Conservation (phyloP, 2,329 filamentous ascomycete genomes). For the Magnaporthales sp. region DNA sequence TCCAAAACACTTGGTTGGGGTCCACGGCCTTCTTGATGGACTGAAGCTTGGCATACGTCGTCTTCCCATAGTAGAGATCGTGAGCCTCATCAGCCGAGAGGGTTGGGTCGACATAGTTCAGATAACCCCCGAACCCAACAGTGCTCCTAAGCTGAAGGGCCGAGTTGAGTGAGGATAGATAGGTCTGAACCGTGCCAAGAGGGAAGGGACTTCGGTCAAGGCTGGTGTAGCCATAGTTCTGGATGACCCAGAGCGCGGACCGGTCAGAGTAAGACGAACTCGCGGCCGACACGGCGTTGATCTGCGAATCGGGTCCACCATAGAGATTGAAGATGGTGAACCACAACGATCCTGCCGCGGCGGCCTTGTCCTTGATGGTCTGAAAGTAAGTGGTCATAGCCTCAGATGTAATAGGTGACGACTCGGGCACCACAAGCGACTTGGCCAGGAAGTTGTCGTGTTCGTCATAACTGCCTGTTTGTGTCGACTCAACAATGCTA, state of each 20-base stretch:
- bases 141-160: constrained; percentile 14
- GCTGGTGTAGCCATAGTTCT: constrained; percentile 33
- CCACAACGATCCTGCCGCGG: constrained; percentile 12
- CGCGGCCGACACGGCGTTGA: constrained; percentile 17
- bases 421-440: constrained; percentile 6
- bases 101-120: constrained; percentile 44
- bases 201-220: constrained; percentile 18
- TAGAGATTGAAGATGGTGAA: constrained; percentile 25
- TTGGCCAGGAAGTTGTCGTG: constrained; percentile 23
- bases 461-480: constrained; percentile 8
- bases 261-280: constrained; percentile 29
- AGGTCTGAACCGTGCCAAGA: constrained; percentile 22
- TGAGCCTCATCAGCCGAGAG: constrained; percentile 37
- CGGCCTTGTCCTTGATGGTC: not conserved
- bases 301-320: constrained; percentile 26
- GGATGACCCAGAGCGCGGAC: constrained; percentile 38
- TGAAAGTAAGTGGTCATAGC: constrained; percentile 1
- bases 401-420: not conserved
- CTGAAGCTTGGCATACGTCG: constrained; percentile 25
- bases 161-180: constrained; percentile 31
- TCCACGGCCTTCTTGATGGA: constrained; percentile 30
- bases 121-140: constrained; percentile 36
- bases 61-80: constrained; percentile 35
- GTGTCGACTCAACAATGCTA: not conserved
- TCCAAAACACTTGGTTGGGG: constrained; percentile 31